Base-by-base conservation (phyloP, 345 rosid species). In the Euphorbia peplus region DNA sequence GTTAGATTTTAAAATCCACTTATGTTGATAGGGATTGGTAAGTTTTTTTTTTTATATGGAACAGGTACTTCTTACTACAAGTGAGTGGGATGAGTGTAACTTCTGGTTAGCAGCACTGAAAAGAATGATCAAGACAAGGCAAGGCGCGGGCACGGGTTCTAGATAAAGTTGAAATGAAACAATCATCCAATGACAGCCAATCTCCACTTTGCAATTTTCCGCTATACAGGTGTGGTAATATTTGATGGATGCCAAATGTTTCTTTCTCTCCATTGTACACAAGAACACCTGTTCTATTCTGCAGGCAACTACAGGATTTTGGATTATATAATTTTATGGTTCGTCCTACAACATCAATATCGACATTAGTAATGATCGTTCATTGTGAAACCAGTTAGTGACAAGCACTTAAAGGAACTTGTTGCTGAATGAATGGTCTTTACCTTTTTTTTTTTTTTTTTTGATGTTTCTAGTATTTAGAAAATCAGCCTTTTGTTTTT, bases 71-170 rank as follows among this genome's bases (percentile, higher is more conserved):
- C 92, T 95, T 68, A 95, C 99, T 22, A 92, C 97, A 19, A 92
- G 88, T 41, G 98, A 95, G 78, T 95, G 99, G 98, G 99, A 95
- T 68, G 99, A 95, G 79, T 90, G 99, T 81, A 92, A 86, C 79
- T 90, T 88, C 84, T 95, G 98, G 99, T 83, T 95, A 72, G 86
- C 96, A 13, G 81, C 92, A 0, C 82, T 95, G 8, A 95, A 95
- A 81, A 83, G 99, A 74, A 92, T 90, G 97, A 95, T 92, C 74
- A 92, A 90, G 82, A 77, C 90, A 5, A 86, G 91, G 80, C 99
- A 95, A 81, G 84, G 76, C 48, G 80, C 84, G 64, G 79, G 79
- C 26, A 66, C 55, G 35, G n/a, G n/a, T n/a, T n/a, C n/a, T n/a
- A 87, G 99, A 81, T 69, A 55, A 70, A 72, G 86, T 66, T 91